Evolutionary conservation across 1,139 yeast genomes (phyloP).

Genomic region (Protomyces arabidopsidicola): DNA sequence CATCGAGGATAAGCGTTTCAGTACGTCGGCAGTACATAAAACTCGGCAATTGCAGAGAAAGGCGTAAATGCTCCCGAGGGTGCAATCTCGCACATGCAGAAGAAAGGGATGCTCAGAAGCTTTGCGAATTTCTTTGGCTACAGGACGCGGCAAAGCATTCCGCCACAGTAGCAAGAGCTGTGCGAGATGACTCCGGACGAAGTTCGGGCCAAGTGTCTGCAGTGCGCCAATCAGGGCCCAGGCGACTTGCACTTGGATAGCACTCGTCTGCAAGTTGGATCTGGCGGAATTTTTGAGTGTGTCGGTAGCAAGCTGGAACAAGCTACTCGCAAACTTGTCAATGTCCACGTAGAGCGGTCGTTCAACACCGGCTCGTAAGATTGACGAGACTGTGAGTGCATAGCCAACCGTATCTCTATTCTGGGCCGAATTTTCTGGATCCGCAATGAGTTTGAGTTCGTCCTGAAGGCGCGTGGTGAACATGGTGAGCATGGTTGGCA

Average conservation of each 20-base stretch:
- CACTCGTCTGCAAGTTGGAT: conserved; percentile 11
- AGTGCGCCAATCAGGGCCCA: conserved; percentile 79
- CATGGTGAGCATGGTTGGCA: conserved; percentile 36
- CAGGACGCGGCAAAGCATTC: conserved; percentile 55
- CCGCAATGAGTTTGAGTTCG: conserved; percentile 35
- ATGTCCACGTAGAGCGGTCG: conserved; percentile 40
- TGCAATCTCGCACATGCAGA: conserved; percentile 41
- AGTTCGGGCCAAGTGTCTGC: conserved; percentile 63
- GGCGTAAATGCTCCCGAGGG: conserved; percentile 40
- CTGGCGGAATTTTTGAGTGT: conserved; percentile 17
- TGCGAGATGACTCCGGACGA: conserved; percentile 64
- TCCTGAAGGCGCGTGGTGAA: conserved; percentile 36
- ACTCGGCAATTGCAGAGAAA: conserved; percentile 41
- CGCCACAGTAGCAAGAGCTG: conserved; percentile 80
- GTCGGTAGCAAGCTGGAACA: conserved; percentile 38
- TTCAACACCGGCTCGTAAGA: conserved; percentile 37
- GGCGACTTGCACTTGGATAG: conserved; percentile 35
- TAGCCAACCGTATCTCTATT: conserved; percentile 36
- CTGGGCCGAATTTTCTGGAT: conserved; percentile 30
- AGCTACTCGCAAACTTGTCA: conserved; percentile 38
- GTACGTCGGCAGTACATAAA: conserved; percentile 43
- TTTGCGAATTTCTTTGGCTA: conserved; percentile 37
- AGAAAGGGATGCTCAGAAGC: conserved; percentile 39
- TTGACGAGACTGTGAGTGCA: conserved; percentile 36
- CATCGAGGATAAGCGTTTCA: conserved; percentile 40